Percentiles rank a stretch among this genome's conserved stretches.
Evolutionary conservation across 2,329 filamentous ascomycete genomes (phyloP).

Genomic region (Nigrograna mackinnonii): DNA sequence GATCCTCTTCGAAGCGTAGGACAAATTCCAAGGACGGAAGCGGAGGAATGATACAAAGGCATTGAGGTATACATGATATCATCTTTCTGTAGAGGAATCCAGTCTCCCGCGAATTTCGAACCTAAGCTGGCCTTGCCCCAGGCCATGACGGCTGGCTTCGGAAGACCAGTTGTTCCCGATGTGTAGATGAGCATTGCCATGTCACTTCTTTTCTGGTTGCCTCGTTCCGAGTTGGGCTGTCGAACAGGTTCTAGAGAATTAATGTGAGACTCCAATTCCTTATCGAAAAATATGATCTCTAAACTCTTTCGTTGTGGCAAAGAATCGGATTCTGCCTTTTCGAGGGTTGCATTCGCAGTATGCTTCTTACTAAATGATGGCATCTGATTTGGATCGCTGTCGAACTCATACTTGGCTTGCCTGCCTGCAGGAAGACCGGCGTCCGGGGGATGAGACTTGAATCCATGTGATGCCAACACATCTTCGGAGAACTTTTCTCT

Average conservation of each 20-base stretch:
- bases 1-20: slow-evolving; percentile 27
- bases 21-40: slow-evolving; percentile 32
- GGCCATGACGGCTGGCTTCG: slow-evolving; percentile 37
- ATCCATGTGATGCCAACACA: slow-evolving; percentile 32
- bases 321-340: slow-evolving; percentile 8
- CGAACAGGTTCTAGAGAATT: slow-evolving; percentile 29
- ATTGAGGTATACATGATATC: slow-evolving; percentile 42
- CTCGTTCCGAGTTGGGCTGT: slow-evolving; percentile 29
- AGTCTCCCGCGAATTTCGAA: slow-evolving; percentile 20
- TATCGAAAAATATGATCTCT: slow-evolving; percentile 35
- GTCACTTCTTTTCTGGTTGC: slow-evolving; percentile 22
- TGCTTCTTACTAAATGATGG: slow-evolving; percentile 16
- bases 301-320: slow-evolving; percentile 22
- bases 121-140: slow-evolving; percentile 27
- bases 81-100: slow-evolving; percentile 28
- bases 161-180: slow-evolving; percentile 40
- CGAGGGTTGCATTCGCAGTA: slow-evolving; percentile 10
- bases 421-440: slow-evolving; percentile 5
- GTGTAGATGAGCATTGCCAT: slow-evolving; percentile 45
- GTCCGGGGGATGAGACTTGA: slow-evolving; percentile 9
- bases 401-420: slow-evolving; percentile 25
- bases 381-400: slow-evolving; percentile 22
- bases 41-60: slow-evolving; percentile 42
- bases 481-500: slow-evolving; percentile 30
- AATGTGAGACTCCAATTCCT: slow-evolving; percentile 28